Base-by-base conservation (phyloP, 2,329 filamentous ascomycete species). In the Helotiales sp. region DNA sequence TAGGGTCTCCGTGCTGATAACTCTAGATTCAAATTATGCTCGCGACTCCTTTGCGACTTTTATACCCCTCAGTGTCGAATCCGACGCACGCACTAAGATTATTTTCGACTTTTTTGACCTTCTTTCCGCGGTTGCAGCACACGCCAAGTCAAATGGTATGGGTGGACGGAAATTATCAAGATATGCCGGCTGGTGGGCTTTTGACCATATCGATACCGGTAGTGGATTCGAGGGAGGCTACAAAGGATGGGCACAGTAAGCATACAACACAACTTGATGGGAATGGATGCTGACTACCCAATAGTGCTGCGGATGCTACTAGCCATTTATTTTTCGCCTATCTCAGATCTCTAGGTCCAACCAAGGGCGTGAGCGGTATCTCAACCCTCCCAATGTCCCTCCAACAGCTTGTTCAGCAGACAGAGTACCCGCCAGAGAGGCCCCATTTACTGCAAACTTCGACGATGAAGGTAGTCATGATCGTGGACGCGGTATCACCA, bases 301-400 rank as follows among this genome's bases (percentile, higher is more conserved):
- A 17, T 68, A 96, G 90, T 69, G 93, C 93, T 60, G 95, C 95
- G 58, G 92, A 98, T 79, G 95, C 95, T 54, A 92, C 93, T 19
- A 96, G 93, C 69, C 95, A 99, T 77, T 79, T 99, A 54, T 99
- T 99, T 80, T 99, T 99, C 71, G 95, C 95, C 55, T 99, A 98
- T 72, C 84, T 99, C 48, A 85, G 95, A 67, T 97, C 93, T 0
- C 77, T 96, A 47, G 86, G 91, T 1, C 93, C 95, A n/a, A 88
- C 93, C 62, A 82, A 87, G 62, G 83, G 85, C 29, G 78, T 88
- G 52, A 90, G 85, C 62, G 90, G 90, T 47, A 96, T 98, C 60
- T 90, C 93, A 0, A 83, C 88, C 63, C 82, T 99, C 15, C 95
- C 95, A 8, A 88, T 93, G 71, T 96, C 95, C 12, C 81, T 99